These are phyloP conservation scores for Leucoagaricus sp. DNA, from an alignment of 1,284 basidiomycete species.

Conservation along the genomic window DNA sequence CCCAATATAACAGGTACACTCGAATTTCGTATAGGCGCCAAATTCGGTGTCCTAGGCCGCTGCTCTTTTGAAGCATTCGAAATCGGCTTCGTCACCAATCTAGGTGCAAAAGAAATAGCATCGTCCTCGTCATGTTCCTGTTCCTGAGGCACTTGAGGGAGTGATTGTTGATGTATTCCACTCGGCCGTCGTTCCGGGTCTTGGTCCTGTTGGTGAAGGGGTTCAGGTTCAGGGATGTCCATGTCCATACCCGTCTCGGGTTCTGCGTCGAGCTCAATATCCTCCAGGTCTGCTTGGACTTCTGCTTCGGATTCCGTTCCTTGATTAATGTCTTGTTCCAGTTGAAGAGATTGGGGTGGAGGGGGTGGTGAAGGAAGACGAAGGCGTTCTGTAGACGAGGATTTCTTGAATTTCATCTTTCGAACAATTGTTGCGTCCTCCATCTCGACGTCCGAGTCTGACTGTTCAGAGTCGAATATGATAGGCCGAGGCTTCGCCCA, in stretches of 20 bases:
- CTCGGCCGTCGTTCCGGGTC: not conserved
- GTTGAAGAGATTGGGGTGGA: not conserved
- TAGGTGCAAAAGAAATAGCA: constrained; percentile 4
- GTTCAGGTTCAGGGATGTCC: not conserved
- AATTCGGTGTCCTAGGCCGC: not conserved
- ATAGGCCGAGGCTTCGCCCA: not conserved
- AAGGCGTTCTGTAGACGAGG: not conserved
- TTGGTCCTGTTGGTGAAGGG: not conserved
- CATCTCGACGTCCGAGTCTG: constrained; percentile 7
- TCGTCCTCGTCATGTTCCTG: not conserved
- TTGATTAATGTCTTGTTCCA: not conserved
- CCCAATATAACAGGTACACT: too few relatives aligned
- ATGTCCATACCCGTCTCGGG: not conserved
- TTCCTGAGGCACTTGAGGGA: not conserved
- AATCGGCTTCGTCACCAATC: constrained; percentile 4
- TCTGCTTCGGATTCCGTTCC: not conserved
- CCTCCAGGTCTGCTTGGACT: not conserved
- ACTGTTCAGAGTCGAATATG: not conserved
- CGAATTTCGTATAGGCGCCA: not conserved
- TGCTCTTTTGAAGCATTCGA: not conserved
- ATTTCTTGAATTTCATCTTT: not conserved
- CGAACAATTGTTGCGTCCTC: not conserved
- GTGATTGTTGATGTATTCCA: too few relatives aligned
- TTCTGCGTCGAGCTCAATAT: not conserved
- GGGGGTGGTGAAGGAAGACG: not conserved